Percentiles rank a stretch among this genome's conserved stretches.
Evolutionary conservation across 2,329 filamentous ascomycete species (phyloP).

Genomic region (Sclerotinia subarctica): DNA sequence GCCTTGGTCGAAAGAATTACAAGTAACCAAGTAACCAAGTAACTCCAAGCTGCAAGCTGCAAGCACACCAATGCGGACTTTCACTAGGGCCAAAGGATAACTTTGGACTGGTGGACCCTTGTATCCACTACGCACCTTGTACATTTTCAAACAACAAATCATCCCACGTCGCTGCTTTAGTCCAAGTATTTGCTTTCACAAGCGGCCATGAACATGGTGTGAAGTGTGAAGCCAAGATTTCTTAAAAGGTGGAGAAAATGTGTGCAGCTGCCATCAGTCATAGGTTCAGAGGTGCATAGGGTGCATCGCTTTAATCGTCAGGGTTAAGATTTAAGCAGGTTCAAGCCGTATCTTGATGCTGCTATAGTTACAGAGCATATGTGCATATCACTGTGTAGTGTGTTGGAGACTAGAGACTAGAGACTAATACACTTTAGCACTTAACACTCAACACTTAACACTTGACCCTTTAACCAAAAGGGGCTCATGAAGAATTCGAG

Average conservation of each 20-base stretch:
- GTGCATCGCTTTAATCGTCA: neutral
- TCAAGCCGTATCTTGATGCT: conserved; percentile 1
- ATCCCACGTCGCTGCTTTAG: conserved; percentile 32
- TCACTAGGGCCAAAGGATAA: conserved; percentile 5
- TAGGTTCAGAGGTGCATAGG: neutral
- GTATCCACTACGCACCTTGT: conserved; percentile 5
- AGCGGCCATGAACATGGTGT: conserved; percentile 11
- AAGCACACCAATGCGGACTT: conserved; percentile 19
- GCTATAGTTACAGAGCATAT: conserved; percentile 11
- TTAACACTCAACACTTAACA: too few relatives aligned
- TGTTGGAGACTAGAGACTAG: too few relatives aligned
- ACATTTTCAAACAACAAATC: neutral
- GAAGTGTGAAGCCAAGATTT: neutral
- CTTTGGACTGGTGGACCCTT: conserved; percentile 2
- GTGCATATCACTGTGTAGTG: too few relatives aligned
- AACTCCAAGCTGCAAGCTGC: neutral
- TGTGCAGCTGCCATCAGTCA: conserved; percentile 18
- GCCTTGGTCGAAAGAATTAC: neutral
- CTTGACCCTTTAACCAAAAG: neutral
- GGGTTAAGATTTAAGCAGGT: neutral
- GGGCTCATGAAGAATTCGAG: neutral
- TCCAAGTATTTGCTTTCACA: neutral
- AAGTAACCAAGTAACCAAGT: neutral
- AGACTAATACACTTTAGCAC: neutral
- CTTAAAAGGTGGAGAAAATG: neutral